Conservation (phyloP, 495 filamentous ascomycete species). For the Parachaetomium inaequale region DNA sequence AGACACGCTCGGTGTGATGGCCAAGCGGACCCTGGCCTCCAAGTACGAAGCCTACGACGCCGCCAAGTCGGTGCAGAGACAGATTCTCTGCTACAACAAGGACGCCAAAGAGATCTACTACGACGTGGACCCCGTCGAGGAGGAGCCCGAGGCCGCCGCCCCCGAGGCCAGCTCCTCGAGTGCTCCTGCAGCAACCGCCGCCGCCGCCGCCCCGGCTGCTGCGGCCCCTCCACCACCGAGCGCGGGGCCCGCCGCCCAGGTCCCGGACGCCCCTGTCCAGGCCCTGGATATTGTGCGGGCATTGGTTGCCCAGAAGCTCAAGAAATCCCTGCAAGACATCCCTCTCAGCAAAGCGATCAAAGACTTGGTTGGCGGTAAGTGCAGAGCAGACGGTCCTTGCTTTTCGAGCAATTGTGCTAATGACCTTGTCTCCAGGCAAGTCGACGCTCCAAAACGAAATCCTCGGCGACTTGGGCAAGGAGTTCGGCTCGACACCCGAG, state of each 20-base stretch:
- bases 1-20: conserved; percentile 98
- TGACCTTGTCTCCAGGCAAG: conserved; percentile 59
- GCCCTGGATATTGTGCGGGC: conserved; percentile 87
- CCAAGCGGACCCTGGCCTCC: conserved; percentile 87
- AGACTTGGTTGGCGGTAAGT: conserved; percentile 92
- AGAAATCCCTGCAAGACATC: conserved; percentile 86
- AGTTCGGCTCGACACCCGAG: conserved; percentile 96
- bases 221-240: conserved; percentile 61
- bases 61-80: conserved; percentile 87
- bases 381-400: not conserved
- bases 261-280: conserved; percentile 80
- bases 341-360: conserved; percentile 97
- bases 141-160: conserved; percentile 65
- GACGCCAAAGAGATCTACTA: conserved; percentile 99
- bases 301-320: conserved; percentile 96
- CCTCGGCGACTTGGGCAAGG: conserved; percentile 91
- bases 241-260: conserved; percentile 82
- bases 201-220: conserved; percentile 50
- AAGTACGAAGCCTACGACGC: conserved; percentile 99
- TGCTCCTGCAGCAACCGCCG: conserved; percentile 49
- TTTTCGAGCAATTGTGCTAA: conserved; percentile 12
- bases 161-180: conserved; percentile 44
- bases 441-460: conserved; percentile 98
- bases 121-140: conserved; percentile 91
- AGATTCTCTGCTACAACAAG: conserved; percentile 99